Base-by-base conservation (phyloP, 192 early-diverging fungal genomes). In the Dissophora ornata region DNA sequence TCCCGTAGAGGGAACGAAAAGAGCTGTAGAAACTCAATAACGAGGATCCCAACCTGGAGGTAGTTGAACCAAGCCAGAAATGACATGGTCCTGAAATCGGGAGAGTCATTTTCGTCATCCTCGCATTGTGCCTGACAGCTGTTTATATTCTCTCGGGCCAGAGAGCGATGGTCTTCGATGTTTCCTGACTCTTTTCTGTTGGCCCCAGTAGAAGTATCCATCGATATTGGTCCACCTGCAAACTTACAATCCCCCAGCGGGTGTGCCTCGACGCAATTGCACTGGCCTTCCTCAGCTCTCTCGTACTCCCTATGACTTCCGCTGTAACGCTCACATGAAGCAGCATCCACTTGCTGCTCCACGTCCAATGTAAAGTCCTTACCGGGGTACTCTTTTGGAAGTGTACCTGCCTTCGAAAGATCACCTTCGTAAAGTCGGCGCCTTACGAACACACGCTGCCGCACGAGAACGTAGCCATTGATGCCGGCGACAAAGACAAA, bases 21-120 rank as follows among this genome's bases (percentile, higher is more conserved):
- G 0, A 95, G 79, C 82, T 95, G 93, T 21, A 95, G 51, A 57
- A 95, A 92, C 63, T 95, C 93, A 22, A 91, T 83, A 29, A 90
- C 46, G 1, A 95, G 73, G 40, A 92, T 91, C 6, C 69, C 66
- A 16, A 93, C 83, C 69, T 95, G 92, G 19, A 95, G 77, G 46
- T 87, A 75, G 59, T 95, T 95, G 32, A 87, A 86, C 62, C 84
- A 85, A 2, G 62, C 62, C 1, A 74, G 16, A 29, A 74, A 59
- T 13, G 70, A 74, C 70, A 64, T 64, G 22, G 62, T 65, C 15
- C 48, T 21, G 33, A 74, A 74, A 34, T 74, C 62, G 1, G 70
- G 70, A 4, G 70, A 52, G 57, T 65, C 57, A 22, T 82, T 78
- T 59, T 68, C 52, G 33, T 69, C 42, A 21, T 79, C 33, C 2